Percentiles rank a stretch among this genome's conserved stretches.
phyloP scores from a whole-genome alignment of 371 early-diverging fungal species.

The Paraphysoderma sedebokerense region DNA sequence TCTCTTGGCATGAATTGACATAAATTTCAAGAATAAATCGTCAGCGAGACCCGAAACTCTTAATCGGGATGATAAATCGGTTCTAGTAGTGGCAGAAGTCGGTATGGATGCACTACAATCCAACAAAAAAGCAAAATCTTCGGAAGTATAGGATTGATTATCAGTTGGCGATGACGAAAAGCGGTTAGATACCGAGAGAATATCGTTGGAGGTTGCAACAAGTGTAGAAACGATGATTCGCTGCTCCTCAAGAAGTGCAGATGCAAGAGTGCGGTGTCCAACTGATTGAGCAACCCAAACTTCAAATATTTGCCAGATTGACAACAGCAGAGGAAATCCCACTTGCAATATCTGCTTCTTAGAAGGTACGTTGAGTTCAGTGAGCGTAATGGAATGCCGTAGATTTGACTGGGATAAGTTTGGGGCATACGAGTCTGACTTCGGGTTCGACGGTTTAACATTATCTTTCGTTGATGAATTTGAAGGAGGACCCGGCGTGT shows the following conservation, averaged over 20 bases:
- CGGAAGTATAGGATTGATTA: no score
- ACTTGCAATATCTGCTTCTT: conserved; percentile 10
- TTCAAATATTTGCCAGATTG: conserved; percentile 34
- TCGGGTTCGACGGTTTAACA: no score
- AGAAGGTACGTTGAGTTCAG: conserved; percentile 1
- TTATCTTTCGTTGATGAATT: no score
- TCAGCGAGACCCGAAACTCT: background rate
- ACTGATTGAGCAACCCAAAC: conserved; percentile 24
- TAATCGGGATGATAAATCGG: no score
- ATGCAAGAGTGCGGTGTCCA: conserved; percentile 14
- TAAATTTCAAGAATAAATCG: background rate
- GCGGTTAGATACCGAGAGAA: background rate
- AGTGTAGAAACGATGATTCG: conserved; percentile 15
- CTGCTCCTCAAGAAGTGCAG: conserved; percentile 18
- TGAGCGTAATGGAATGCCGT: no score
- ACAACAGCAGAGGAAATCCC: conserved; percentile 24
- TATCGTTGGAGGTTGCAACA: conserved; percentile 3
- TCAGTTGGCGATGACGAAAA: no score
- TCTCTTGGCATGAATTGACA: conserved; percentile 13
- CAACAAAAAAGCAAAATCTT: no score
- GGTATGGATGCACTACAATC: no score
- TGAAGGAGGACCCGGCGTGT: no score
- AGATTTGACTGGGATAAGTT: no score
- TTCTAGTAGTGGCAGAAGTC: no score
- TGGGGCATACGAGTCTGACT: no score